Conservation (phyloP, 192 early-diverging fungal species). For the Mortierella claussenii region DNA sequence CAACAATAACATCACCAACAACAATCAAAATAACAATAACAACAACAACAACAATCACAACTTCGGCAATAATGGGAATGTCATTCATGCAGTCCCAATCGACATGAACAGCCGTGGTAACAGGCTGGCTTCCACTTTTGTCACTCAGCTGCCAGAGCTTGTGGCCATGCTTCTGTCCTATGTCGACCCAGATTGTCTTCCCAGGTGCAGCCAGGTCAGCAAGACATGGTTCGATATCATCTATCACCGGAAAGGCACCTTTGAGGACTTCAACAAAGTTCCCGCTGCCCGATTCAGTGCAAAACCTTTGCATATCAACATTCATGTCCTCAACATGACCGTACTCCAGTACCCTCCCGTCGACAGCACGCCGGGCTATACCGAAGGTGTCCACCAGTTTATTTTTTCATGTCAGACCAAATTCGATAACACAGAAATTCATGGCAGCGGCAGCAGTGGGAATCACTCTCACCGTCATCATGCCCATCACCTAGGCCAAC, state of each 20-base stretch:
- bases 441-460: constrained; percentile 6
- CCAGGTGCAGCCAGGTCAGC: background rate
- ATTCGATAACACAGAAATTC: constrained; percentile 2
- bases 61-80: no score
- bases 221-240: background rate
- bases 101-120: no score
- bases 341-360: constrained; percentile 18
- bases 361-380: background rate
- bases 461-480: constrained; percentile 14
- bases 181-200: background rate
- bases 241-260: background rate
- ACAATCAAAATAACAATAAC: background rate
- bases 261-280: background rate
- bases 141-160: constrained; percentile 15
- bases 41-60: background rate
- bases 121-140: no score
- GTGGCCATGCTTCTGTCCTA: background rate
- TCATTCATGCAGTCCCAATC: no score
- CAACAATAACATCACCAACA: background rate
- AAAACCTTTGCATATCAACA: background rate
- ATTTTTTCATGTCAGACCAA: constrained; percentile 28
- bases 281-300: background rate
- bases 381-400: background rate
- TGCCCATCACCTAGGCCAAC: constrained; percentile 1
- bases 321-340: constrained; percentile 14